These are phyloP conservation scores for Scheffersomyces titani DNA, from an alignment of 1,139 yeast genomes.

Conservation along the genomic window DNA sequence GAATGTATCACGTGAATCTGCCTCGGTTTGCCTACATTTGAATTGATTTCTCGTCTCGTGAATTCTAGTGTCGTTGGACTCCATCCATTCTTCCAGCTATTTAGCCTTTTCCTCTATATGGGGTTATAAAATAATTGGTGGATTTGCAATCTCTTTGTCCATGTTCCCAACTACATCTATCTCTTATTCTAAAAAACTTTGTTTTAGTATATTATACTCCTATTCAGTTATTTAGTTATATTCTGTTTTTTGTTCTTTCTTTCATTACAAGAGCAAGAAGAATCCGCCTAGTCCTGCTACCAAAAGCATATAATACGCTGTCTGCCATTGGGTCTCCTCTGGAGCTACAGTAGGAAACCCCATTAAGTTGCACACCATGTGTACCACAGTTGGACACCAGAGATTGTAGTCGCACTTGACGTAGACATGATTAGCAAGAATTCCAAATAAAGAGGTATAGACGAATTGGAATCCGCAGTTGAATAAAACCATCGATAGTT, in stretches of 20 bases:
- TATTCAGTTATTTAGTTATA: too few relatives aligned
- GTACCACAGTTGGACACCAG: conserved; percentile 67
- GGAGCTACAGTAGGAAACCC: conserved; percentile 64
- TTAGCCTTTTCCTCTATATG: not conserved
- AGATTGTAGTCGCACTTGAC: conserved; percentile 48
- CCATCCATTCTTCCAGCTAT: not conserved
- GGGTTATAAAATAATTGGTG: not conserved
- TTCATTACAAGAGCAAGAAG: conserved; percentile 5
- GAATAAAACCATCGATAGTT: conserved; percentile 34
- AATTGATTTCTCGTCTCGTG: not conserved
- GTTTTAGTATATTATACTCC: not conserved
- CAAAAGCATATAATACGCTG: conserved; percentile 43
- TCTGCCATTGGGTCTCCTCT: conserved; percentile 9
- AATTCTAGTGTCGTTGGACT: not conserved
- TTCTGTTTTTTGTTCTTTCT: not conserved
- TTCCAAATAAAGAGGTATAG: conserved; percentile 83
- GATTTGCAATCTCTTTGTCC: not conserved
- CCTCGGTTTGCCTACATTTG: not conserved
- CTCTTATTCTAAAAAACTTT: not conserved
- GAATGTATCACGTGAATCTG: not conserved
- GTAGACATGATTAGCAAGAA: conserved; percentile 65
- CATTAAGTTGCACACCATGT: conserved; percentile 72
- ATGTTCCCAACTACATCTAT: not conserved
- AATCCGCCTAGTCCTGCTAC: conserved; percentile 46
- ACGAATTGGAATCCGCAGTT: conserved; percentile 57